A percentile compares a stretch with the other conserved stretches of the same genome.
phyloP scores from a whole-genome alignment of 306 rosid species.

The Vicia villosa region DNA sequence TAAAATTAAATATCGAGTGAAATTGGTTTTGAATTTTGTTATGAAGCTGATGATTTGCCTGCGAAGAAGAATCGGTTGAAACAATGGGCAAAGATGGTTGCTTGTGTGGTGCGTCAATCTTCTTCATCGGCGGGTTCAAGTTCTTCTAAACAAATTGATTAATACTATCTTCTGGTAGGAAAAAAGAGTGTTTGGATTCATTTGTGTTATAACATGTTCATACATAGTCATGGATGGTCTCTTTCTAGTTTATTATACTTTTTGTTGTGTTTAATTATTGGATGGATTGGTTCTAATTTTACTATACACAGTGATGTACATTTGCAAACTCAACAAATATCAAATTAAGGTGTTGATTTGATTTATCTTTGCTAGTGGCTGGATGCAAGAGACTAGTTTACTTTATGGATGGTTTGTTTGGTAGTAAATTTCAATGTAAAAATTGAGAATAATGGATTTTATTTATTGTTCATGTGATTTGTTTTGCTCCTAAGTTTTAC shows the following conservation, averaged over 20 bases:
- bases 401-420: background rate
- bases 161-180: background rate
- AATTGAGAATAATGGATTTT: background rate
- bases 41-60: conserved; percentile 52
- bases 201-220: conserved; percentile 19
- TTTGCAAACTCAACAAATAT: conserved; percentile 1
- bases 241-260: background rate
- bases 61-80: conserved; percentile 68
- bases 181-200: background rate
- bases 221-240: conserved; percentile 1
- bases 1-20: background rate
- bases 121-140: conserved; percentile 1
- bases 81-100: conserved; percentile 84
- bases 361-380: background rate
- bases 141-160: background rate
- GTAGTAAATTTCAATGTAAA: background rate
- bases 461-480: too few relatives aligned
- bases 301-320: background rate
- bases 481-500: too few relatives aligned
- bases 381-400: background rate
- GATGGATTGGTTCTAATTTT: background rate
- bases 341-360: conserved; percentile 3
- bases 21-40: background rate
- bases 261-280: background rate
- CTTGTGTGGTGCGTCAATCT: conserved; percentile 58